These are phyloP conservation scores for Nicotiana benthamiana DNA, from an alignment of 257 asterid genomes.

Conservation along the genomic window DNA sequence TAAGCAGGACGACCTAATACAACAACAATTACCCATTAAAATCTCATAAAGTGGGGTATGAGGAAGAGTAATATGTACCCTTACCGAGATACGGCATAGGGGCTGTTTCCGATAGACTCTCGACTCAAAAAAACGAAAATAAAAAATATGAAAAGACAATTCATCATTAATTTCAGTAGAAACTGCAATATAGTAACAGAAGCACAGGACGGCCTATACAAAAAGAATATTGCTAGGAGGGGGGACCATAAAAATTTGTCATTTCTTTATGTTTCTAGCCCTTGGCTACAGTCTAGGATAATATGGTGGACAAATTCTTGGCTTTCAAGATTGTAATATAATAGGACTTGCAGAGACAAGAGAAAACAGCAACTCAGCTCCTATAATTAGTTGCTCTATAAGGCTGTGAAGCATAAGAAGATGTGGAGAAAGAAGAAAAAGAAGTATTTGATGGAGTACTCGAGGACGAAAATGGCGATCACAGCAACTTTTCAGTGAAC, in stretches of 20 bases:
- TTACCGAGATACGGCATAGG: too few relatives aligned
- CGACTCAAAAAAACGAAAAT: too few relatives aligned
- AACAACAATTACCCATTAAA: too few relatives aligned
- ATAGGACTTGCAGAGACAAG: neutral
- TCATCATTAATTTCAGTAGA: too few relatives aligned
- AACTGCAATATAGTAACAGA: too few relatives aligned
- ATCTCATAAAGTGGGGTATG: too few relatives aligned
- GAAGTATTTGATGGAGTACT: conserved; percentile 8
- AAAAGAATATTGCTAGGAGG: conserved; percentile 14
- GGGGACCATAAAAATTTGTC: conserved; percentile 26
- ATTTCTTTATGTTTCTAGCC: neutral
- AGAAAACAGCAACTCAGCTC: neutral
- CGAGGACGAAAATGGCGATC: conserved; percentile 4
- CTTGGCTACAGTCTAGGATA: neutral
- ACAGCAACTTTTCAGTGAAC: neutral
- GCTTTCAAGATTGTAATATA: conserved; percentile 10
- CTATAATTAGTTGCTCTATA: neutral
- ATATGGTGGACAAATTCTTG: neutral
- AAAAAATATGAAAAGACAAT: too few relatives aligned
- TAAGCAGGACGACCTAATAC: too few relatives aligned
- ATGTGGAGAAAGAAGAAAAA: conserved; percentile 27
- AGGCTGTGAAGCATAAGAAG: neutral
- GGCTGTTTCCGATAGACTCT: too few relatives aligned
- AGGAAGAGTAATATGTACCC: too few relatives aligned
- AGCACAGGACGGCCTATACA: neutral